Evolutionary conservation across 139 green algal species (phyloP).

Genomic region (Haematococcus lacustris): DNA sequence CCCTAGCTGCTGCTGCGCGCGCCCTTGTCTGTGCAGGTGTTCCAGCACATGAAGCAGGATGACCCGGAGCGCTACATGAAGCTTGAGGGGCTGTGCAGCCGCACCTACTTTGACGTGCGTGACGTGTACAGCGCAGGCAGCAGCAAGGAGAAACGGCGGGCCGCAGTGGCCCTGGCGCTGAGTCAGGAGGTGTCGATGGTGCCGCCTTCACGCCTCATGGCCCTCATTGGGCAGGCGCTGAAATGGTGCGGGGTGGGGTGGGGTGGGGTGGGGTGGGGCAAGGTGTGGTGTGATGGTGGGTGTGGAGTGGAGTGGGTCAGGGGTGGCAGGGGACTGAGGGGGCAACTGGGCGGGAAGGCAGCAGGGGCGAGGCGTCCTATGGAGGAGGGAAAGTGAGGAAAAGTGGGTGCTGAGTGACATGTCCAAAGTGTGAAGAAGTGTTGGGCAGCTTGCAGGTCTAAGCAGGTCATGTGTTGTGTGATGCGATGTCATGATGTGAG

Average conservation of each 20-base stretch:
- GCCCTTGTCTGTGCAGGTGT: conserved; percentile 47
- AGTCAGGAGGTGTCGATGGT: conserved; percentile 84
- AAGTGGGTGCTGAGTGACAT: too few relatives aligned
- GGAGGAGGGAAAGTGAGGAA: too few relatives aligned
- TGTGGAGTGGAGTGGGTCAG: not conserved
- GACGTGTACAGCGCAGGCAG: conserved; percentile 62
- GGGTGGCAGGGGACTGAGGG: too few relatives aligned
- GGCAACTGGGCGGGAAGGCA: not conserved
- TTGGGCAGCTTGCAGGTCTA: too few relatives aligned
- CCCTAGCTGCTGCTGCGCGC: too few relatives aligned
- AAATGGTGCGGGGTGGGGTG: conserved; percentile 67
- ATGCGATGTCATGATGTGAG: too few relatives aligned
- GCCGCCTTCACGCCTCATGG: conserved; percentile 86
- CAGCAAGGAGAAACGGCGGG: conserved; percentile 81
- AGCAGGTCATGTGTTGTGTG: too few relatives aligned
- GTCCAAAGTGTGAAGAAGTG: too few relatives aligned
- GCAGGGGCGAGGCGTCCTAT: too few relatives aligned
- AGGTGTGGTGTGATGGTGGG: too few relatives aligned
- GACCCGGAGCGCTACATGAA: conserved; percentile 76
- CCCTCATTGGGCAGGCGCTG: conserved; percentile 90
- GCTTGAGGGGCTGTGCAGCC: conserved; percentile 74
- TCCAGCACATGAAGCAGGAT: conserved; percentile 74
- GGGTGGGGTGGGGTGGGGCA: not conserved
- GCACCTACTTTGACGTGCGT: conserved; percentile 72
- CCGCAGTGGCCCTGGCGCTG: conserved; percentile 67